Evolutionary conservation across 129 eudicot genomes (phyloP).

Genomic region (Flaveria ramosissima): DNA sequence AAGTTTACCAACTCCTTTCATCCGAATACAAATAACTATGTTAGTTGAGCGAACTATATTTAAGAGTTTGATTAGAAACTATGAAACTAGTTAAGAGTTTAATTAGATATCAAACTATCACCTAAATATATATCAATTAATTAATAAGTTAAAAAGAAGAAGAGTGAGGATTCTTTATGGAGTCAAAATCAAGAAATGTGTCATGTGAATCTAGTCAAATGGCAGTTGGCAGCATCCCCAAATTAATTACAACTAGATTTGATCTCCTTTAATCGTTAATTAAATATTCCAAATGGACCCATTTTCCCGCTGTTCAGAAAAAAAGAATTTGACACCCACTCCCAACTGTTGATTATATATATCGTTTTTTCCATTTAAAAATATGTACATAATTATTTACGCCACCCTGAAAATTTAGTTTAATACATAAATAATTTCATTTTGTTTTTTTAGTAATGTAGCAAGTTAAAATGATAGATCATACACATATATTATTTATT

Average conservation of each 20-base stretch:
- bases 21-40: no score
- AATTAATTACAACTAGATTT: slow-evolving; percentile 35
- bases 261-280: slow-evolving; percentile 32
- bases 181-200: slow-evolving; percentile 38
- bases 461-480: no score
- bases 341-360: slow-evolving; percentile 31
- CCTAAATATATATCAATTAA: not conserved
- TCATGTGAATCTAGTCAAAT: slow-evolving; percentile 43
- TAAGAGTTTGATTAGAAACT: no score
- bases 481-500: no score
- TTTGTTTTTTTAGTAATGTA: no score
- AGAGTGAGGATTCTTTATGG: not conserved
- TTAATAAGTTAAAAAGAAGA: not conserved
- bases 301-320: not conserved
- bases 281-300: slow-evolving; percentile 1
- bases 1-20: no score
- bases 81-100: not conserved
- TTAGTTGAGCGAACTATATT: no score
- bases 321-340: slow-evolving; percentile 21
- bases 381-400: not conserved
- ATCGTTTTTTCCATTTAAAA: not conserved
- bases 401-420: not conserved
- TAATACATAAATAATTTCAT: not conserved
- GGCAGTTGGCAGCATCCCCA: slow-evolving; percentile 36
- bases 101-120: no score